Percentiles rank a stretch among this genome's conserved stretches.
Conservation (phyloP, 2,329 filamentous ascomycete genomes). For the Venturia pyrina region DNA sequence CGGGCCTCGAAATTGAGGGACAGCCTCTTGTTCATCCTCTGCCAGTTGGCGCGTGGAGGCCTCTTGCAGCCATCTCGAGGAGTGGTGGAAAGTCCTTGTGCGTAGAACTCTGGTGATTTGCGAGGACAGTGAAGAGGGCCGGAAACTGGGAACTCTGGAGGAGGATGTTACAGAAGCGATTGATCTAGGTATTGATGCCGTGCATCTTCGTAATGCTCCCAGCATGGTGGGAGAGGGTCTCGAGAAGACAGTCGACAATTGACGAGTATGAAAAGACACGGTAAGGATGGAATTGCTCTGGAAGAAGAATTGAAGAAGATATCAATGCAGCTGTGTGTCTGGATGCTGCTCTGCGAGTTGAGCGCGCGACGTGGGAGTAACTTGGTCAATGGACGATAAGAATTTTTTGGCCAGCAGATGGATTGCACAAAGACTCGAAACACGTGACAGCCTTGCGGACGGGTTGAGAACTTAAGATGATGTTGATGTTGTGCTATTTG, state of each 20-base stretch:
- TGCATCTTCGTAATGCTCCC: constrained; percentile 30
- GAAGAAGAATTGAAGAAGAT: neutral
- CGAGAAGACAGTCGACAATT: neutral
- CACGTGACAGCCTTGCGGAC: neutral
- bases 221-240: constrained; percentile 31
- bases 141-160: constrained; percentile 13
- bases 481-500: too few species aligned
- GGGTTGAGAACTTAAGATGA: too few species aligned
- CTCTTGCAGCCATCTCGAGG: constrained; percentile 6
- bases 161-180: constrained; percentile 20
- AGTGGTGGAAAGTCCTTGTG: neutral
- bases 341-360: neutral
- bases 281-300: neutral
- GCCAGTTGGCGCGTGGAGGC: neutral
- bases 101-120: neutral
- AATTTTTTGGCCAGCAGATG: neutral
- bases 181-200: constrained; percentile 26
- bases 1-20: constrained; percentile 16
- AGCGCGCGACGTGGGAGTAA: neutral
- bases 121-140: neutral
- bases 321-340: neutral
- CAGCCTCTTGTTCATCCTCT: constrained; percentile 9
- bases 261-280: neutral
- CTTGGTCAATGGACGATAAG: neutral
- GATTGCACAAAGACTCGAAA: neutral